These are phyloP conservation scores for Triticum aestivum DNA, from an alignment of 176 grass and related monocot genomes.

Conservation along the genomic window DNA sequence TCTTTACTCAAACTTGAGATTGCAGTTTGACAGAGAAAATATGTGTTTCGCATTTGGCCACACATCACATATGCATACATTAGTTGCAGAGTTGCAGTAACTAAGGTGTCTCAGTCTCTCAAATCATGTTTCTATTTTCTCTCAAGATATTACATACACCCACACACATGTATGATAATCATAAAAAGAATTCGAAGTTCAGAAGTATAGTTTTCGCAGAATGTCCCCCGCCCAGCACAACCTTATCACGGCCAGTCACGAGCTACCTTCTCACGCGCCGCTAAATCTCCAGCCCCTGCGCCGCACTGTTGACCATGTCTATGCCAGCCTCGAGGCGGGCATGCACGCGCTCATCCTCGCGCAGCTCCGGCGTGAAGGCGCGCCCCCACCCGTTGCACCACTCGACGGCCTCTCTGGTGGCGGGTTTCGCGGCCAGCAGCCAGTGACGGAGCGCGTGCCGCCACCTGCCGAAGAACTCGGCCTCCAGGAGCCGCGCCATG, in stretches of 20 bases:
- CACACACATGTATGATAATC: too few species aligned
- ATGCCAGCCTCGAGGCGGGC: constrained; percentile 35
- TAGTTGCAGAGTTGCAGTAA: too few species aligned
- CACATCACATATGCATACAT: too few species aligned
- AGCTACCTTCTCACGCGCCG: too few species aligned
- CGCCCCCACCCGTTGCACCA: constrained; percentile 67
- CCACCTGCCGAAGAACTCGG: constrained; percentile 71
- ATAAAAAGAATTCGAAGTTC: too few species aligned
- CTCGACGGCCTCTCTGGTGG: constrained; percentile 28
- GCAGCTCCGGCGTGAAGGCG: constrained; percentile 54
- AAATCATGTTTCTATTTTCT: too few species aligned
- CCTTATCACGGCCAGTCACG: too few species aligned
- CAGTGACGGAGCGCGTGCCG: constrained; percentile 46
- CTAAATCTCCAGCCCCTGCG: constrained; percentile 30
- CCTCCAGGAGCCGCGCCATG: constrained; percentile 58
- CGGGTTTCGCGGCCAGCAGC: constrained; percentile 36
- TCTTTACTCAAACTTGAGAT: neutral
- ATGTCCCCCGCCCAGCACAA: too few species aligned
- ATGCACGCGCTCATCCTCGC: constrained; percentile 41
- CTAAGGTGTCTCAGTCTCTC: too few species aligned
- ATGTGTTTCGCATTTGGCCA: too few species aligned
- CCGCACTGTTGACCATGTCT: constrained; percentile 40
- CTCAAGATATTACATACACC: too few species aligned
- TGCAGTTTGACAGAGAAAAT: neutral
- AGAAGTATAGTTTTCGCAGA: too few species aligned